phyloP scores from a whole-genome alignment of 208 protist species.

The Wallacemonas rigidus region DNA sequence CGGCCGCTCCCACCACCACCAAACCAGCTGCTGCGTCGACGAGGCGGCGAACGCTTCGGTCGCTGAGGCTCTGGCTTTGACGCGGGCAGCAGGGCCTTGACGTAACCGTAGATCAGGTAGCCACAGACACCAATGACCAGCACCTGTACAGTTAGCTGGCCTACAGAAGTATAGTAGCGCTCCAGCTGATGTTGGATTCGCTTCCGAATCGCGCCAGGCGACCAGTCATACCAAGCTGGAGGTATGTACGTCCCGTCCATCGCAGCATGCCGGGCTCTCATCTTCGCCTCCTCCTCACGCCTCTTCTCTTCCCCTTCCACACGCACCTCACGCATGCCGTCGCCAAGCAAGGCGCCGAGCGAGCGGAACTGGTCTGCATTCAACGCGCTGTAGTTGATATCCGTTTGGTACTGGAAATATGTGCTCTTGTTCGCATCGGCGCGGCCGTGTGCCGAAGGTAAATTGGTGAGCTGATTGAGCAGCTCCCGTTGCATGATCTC shows the following conservation, averaged over 20 bases:
- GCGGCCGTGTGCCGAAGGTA: constrained; percentile 24
- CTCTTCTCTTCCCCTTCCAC: constrained; percentile 66
- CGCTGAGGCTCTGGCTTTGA: background rate
- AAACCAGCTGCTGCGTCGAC: constrained; percentile 18
- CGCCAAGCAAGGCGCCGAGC: constrained; percentile 63
- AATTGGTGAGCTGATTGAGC: constrained; percentile 45
- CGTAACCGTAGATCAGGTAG: constrained; percentile 48
- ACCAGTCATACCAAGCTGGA: constrained; percentile 82
- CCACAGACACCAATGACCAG: constrained; percentile 44
- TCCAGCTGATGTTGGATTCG: constrained; percentile 69
- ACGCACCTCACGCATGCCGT: constrained; percentile 65
- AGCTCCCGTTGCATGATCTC: constrained; percentile 77
- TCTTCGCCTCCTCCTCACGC: constrained; percentile 35
- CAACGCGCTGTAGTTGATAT: constrained; percentile 71
- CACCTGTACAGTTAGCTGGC: constrained; percentile 61
- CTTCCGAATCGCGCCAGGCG: constrained; percentile 54
- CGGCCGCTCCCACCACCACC: constrained; percentile 17
- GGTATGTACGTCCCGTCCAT: constrained; percentile 38
- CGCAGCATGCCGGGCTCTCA: constrained; percentile 13
- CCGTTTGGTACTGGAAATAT: constrained; percentile 56
- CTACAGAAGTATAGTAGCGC: constrained; percentile 60
- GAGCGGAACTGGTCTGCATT: constrained; percentile 85
- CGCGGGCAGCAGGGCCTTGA: constrained; percentile 29
- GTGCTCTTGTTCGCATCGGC: constrained; percentile 29
- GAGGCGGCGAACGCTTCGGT: background rate